phyloP scores from a whole-genome alignment of 2,329 filamentous ascomycete species.

The Xylaria multiplex region DNA sequence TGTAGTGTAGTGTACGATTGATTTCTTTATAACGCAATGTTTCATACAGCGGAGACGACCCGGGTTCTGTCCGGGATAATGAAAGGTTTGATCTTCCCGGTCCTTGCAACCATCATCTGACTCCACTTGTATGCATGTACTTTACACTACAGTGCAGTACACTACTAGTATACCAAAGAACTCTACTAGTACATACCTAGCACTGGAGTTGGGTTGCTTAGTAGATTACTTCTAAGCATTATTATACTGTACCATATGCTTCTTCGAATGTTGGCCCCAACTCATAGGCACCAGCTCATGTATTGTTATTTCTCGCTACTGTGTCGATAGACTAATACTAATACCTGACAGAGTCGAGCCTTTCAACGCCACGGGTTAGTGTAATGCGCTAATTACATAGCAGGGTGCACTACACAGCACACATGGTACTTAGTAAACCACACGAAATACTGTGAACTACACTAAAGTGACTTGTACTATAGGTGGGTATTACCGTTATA shows the following conservation, averaged over 20 bases:
- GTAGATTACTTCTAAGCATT: constrained; percentile 24
- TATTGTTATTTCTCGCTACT: neutral
- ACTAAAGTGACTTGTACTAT: neutral
- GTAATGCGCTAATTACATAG: neutral
- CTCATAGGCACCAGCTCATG: neutral
- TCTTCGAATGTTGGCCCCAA: constrained; percentile 1
- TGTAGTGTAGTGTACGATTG: neutral
- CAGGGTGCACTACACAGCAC: neutral
- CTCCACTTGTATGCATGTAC: constrained; percentile 24
- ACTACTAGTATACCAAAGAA: constrained; percentile 1
- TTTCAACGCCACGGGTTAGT: too few relatives aligned
- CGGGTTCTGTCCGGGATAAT: constrained; percentile 4
- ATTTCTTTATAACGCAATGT: constrained; percentile 18
- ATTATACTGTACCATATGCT: neutral
- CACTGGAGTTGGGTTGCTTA: constrained; percentile 14
- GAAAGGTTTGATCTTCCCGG: constrained; percentile 32
- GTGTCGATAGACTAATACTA: too few relatives aligned
- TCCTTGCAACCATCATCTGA: constrained; percentile 28
- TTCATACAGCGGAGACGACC: constrained; percentile 24
- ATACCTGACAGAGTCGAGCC: neutral
- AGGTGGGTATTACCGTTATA: neutral
- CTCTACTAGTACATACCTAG: neutral
- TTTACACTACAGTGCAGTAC: constrained; percentile 4
- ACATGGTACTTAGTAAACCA: neutral
- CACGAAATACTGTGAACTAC: constrained; percentile 3